Percentiles rank a stretch among this genome's conserved stretches.
phyloP scores from a whole-genome alignment of 1,284 basidiomycete genomes.

The Fistulinella staudtii region DNA sequence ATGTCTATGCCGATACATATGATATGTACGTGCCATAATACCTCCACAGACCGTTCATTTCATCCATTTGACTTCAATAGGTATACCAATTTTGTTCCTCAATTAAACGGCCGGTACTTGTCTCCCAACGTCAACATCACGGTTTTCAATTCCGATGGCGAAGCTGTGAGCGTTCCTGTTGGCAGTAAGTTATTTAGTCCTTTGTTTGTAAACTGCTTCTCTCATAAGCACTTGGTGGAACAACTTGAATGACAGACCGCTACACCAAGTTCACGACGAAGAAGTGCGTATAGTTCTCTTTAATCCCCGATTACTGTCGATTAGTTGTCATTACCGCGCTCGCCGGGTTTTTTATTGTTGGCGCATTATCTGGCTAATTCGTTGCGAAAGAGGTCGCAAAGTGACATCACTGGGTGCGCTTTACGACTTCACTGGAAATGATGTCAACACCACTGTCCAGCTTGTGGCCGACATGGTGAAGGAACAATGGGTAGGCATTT shows the following conservation, averaged over 20 bases:
- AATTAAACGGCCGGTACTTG: slow-evolving; percentile 71
- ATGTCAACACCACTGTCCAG: slow-evolving; percentile 70
- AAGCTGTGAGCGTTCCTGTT: slow-evolving; percentile 54
- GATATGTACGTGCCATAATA: slow-evolving; percentile 55
- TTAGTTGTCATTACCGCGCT: too few relatives aligned
- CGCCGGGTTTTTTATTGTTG: too few relatives aligned
- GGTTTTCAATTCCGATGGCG: slow-evolving; percentile 48
- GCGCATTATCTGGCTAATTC: not conserved
- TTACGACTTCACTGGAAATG: slow-evolving; percentile 67
- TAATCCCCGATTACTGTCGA: not conserved
- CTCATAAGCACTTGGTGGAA: not conserved
- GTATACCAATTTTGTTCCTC: slow-evolving; percentile 72
- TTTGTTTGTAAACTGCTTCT: not conserved
- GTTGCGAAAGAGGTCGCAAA: slow-evolving; percentile 49
- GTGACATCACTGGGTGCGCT: slow-evolving; percentile 83
- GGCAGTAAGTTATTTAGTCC: slow-evolving; percentile 43
- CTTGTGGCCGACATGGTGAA: slow-evolving; percentile 70
- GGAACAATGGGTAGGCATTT: slow-evolving; percentile 57
- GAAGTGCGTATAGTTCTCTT: slow-evolving; percentile 44
- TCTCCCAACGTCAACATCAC: slow-evolving; percentile 87
- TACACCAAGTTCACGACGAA: slow-evolving; percentile 74
- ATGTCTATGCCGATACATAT: slow-evolving; percentile 70
- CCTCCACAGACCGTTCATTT: too few relatives aligned
- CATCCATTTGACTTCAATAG: too few relatives aligned
- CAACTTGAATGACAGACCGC: slow-evolving; percentile 40